These are phyloP conservation scores for Arctostaphylos glauca DNA, from an alignment of 148 eudicot species.

Conservation along the genomic window DNA sequence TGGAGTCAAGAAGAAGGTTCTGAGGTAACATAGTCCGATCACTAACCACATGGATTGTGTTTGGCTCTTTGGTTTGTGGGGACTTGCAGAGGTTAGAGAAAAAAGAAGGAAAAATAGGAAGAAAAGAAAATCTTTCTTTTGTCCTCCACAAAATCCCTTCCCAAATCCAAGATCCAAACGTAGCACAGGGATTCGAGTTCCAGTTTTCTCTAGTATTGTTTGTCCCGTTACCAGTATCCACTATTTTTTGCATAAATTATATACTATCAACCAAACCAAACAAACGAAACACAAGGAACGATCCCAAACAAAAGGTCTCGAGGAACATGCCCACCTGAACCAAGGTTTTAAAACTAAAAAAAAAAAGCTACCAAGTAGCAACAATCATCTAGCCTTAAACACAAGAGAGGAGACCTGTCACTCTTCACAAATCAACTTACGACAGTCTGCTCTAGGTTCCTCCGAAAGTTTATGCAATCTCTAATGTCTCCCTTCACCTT, in stretches of 20 bases:
- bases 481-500: neutral
- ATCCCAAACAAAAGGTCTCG: neutral
- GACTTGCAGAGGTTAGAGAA: neutral
- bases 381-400: neutral
- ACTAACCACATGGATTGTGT: neutral
- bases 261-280: neutral
- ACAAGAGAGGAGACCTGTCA: neutral
- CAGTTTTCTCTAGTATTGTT: neutral
- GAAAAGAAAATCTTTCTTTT: neutral
- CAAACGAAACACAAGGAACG: neutral
- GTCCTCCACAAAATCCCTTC: neutral
- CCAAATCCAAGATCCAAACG: neutral
- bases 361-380: too few relatives aligned
- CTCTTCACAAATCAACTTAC: neutral
- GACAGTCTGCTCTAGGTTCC: neutral
- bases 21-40: constrained; percentile 43
- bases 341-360: neutral
- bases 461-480: neutral
- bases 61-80: neutral
- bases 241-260: neutral
- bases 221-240: neutral
- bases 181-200: neutral
- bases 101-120: neutral
- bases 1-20: constrained; percentile 95
- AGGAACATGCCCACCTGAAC: neutral